phyloP scores from a whole-genome alignment of 169 alveolate species.

The Toxoplasma gondii region DNA sequence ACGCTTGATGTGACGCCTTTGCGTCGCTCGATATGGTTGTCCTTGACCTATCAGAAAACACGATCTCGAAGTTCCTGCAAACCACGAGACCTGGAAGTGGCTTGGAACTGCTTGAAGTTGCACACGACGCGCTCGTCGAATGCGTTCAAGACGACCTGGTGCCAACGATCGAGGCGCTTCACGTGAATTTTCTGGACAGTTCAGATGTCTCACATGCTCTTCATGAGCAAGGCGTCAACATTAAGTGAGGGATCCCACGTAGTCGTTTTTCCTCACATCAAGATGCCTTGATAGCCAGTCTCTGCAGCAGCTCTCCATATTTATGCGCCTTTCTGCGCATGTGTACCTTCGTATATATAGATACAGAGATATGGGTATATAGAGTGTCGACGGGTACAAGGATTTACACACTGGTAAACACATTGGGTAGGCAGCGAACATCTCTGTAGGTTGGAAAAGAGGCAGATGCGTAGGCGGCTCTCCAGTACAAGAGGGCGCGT shows the following conservation, averaged over 20 bases:
- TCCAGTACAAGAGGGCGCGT: no score
- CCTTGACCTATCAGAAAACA: neutral
- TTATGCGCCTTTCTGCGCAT: neutral
- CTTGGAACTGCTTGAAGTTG: slow-evolving; percentile 24
- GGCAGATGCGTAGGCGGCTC: no score
- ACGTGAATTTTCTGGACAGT: slow-evolving; percentile 53
- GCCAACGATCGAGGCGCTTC: slow-evolving; percentile 53
- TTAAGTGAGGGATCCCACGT: slow-evolving; percentile 18
- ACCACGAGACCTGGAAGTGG: neutral
- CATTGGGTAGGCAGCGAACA: no score
- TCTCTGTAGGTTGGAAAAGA: no score
- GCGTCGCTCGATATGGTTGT: no score
- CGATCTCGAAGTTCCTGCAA: neutral
- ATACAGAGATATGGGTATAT: no score
- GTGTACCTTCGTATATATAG: neutral
- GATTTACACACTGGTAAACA: no score
- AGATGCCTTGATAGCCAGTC: neutral
- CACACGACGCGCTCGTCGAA: neutral
- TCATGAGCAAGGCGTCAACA: slow-evolving; percentile 64
- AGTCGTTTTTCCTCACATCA: no score
- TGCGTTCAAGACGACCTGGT: slow-evolving; percentile 43
- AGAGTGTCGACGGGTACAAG: no score
- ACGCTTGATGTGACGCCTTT: neutral
- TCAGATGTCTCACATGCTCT: slow-evolving; percentile 58
- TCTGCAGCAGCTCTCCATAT: no score